Percentiles rank a stretch among this genome's conserved stretches.
Evolutionary conservation across 192 early-diverging fungal species (phyloP).

Genomic region (Coemansia sp.): DNA sequence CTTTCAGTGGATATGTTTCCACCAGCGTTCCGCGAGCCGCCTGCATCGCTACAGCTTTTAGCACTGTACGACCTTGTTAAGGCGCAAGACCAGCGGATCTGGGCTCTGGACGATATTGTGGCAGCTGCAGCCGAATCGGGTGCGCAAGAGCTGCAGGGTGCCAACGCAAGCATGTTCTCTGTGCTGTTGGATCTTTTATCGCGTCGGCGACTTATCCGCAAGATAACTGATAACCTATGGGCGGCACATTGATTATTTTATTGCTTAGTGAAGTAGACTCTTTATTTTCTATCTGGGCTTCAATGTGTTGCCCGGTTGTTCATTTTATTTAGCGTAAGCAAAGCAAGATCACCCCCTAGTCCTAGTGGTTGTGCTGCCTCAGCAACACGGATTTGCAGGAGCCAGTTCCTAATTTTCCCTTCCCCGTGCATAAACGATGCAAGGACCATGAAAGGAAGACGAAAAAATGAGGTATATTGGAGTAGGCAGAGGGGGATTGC

Average conservation of each 20-base stretch:
- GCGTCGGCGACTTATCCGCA: conserved; percentile 36
- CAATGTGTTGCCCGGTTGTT: no score
- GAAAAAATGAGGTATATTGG: background rate
- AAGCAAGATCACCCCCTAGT: background rate
- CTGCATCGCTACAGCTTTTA: conserved; percentile 28
- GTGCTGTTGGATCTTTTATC: conserved; percentile 43
- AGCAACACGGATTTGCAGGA: no score
- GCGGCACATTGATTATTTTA: conserved; percentile 23
- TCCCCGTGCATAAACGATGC: no score
- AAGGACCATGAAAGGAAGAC: background rate
- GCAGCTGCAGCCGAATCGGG: background rate
- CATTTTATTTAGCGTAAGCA: no score
- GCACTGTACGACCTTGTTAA: conserved; percentile 28
- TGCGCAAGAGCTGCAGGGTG: conserved; percentile 12
- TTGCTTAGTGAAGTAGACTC: background rate
- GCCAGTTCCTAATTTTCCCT: no score
- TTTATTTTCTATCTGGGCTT: background rate
- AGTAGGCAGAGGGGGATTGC: background rate
- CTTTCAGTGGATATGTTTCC: conserved; percentile 33
- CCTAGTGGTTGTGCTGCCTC: background rate
- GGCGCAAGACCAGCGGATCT: conserved; percentile 31
- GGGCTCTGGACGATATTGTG: conserved; percentile 36
- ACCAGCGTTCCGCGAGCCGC: conserved; percentile 27
- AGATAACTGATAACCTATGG: conserved; percentile 36
- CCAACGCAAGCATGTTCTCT: conserved; percentile 10